These are phyloP conservation scores for Cicer bijugum DNA, from an alignment of 306 rosid genomes.

Conservation along the genomic window DNA sequence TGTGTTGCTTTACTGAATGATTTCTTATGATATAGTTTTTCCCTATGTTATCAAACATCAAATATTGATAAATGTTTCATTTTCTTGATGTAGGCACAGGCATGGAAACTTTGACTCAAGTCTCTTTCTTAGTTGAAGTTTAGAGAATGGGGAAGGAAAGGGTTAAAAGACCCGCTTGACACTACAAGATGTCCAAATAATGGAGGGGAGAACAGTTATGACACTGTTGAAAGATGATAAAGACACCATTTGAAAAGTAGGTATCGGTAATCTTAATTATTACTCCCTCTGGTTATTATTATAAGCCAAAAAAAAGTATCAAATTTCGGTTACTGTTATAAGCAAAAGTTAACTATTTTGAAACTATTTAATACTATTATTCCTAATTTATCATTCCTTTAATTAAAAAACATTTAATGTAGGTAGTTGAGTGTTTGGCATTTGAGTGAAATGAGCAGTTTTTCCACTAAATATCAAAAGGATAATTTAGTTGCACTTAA, in stretches of 20 bases:
- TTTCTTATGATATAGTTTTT: conserved; percentile 6
- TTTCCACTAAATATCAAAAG: too few species aligned
- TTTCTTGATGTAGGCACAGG: conserved; percentile 43
- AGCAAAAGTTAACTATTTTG: too few species aligned
- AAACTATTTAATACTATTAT: too few species aligned
- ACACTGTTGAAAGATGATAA: conserved; percentile 7
- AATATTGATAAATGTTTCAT: conserved; percentile 42
- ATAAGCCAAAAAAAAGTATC: too few species aligned
- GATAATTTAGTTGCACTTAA: too few species aligned
- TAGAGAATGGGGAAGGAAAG: conserved; percentile 30
- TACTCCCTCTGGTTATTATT: neutral
- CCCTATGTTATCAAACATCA: conserved; percentile 28
- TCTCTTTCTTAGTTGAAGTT: conserved; percentile 12
- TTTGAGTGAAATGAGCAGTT: too few species aligned
- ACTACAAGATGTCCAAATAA: neutral
- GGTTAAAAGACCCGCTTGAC: conserved; percentile 6
- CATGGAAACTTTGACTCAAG: neutral
- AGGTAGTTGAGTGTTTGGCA: too few species aligned
- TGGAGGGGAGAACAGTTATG: conserved; percentile 26
- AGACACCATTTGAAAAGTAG: conserved; percentile 8
- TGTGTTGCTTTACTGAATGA: conserved; percentile 44
- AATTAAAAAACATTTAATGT: too few species aligned
- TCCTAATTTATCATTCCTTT: too few species aligned
- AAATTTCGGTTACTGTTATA: too few species aligned
- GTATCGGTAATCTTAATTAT: conserved; percentile 19